These are phyloP conservation scores for Myochromella boudieri DNA, from an alignment of 768 basidiomycete species.

Conservation along the genomic window DNA sequence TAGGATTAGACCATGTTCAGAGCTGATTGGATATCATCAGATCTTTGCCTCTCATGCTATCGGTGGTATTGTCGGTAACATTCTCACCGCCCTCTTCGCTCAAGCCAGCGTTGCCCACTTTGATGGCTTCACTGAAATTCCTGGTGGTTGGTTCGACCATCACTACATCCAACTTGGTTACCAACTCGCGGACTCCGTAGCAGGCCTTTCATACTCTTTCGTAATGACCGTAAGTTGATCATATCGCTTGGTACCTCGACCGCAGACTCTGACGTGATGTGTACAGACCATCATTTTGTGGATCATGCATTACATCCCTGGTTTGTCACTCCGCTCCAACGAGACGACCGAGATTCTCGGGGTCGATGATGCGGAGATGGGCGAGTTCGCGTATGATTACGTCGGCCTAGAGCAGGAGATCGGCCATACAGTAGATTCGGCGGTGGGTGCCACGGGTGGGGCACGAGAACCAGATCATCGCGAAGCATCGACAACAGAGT, in stretches of 20 bases:
- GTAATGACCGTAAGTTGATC: conserved; percentile 62
- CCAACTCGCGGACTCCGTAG: conserved; percentile 74
- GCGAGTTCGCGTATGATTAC: conserved; percentile 88
- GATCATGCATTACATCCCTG: conserved; percentile 87
- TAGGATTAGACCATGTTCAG: background rate
- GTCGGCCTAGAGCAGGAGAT: conserved; percentile 70
- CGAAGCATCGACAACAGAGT: conserved; percentile 4
- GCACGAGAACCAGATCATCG: conserved; percentile 27
- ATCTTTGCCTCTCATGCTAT: conserved; percentile 87
- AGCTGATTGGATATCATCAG: conserved; percentile 35
- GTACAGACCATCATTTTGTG: conserved; percentile 75
- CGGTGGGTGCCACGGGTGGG: conserved; percentile 20
- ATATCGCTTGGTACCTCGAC: background rate
- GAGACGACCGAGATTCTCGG: conserved; percentile 77
- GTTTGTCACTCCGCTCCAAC: conserved; percentile 64
- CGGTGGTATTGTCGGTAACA: conserved; percentile 78
- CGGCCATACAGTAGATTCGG: conserved; percentile 32
- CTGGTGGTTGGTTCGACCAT: conserved; percentile 88
- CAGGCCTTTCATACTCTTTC: conserved; percentile 71
- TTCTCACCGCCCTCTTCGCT: conserved; percentile 88
- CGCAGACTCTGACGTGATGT: background rate
- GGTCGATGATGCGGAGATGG: conserved; percentile 88
- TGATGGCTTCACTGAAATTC: conserved; percentile 66
- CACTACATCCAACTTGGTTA: conserved; percentile 82
- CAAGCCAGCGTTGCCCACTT: conserved; percentile 76